Percentiles rank a stretch among this genome's conserved stretches.
Evolutionary conservation across 257 asterid species (phyloP).

Genomic region (Plectranthus barbatus): DNA sequence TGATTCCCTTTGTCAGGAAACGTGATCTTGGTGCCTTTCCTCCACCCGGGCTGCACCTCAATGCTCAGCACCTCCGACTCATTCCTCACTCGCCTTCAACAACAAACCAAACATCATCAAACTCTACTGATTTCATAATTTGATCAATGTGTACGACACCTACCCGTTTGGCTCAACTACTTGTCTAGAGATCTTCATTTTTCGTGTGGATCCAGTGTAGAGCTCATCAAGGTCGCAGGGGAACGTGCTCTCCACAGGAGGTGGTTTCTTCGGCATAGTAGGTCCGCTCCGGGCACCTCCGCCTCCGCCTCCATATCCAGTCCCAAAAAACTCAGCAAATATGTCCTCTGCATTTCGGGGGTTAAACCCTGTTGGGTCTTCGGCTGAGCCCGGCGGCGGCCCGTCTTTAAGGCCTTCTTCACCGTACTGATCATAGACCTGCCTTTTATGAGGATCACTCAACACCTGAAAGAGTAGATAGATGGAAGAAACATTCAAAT

Average conservation of each 20-base stretch:
- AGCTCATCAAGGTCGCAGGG: conserved; percentile 81
- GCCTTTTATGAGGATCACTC: conserved; percentile 83
- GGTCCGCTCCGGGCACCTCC: conserved; percentile 43
- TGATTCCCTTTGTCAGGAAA: conserved; percentile 89
- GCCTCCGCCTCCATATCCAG: conserved; percentile 61
- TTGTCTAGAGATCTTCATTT: conserved; percentile 86
- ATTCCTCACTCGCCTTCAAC: conserved; percentile 35
- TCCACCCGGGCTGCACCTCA: conserved; percentile 92
- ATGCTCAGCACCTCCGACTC: conserved; percentile 62
- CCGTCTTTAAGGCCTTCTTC: conserved; percentile 83
- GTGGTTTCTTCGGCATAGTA: conserved; percentile 67
- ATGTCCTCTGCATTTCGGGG: conserved; percentile 85
- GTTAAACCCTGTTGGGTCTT: conserved; percentile 39
- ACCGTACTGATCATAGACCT: conserved; percentile 66
- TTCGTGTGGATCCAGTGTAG: conserved; percentile 73
- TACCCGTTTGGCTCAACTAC: conserved; percentile 59
- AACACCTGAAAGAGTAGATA: conserved; percentile 40
- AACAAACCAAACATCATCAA: background rate
- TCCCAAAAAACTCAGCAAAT: conserved; percentile 89
- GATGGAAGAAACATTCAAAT: too few relatives aligned
- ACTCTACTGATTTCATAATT: too few relatives aligned
- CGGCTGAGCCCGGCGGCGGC: conserved; percentile 58
- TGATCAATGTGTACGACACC: too few relatives aligned
- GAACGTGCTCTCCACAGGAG: conserved; percentile 68
- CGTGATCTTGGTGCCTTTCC: conserved; percentile 78